These are phyloP conservation scores for Pyrus betulifolia DNA, from an alignment of 306 rosid species.

Conservation along the genomic window DNA sequence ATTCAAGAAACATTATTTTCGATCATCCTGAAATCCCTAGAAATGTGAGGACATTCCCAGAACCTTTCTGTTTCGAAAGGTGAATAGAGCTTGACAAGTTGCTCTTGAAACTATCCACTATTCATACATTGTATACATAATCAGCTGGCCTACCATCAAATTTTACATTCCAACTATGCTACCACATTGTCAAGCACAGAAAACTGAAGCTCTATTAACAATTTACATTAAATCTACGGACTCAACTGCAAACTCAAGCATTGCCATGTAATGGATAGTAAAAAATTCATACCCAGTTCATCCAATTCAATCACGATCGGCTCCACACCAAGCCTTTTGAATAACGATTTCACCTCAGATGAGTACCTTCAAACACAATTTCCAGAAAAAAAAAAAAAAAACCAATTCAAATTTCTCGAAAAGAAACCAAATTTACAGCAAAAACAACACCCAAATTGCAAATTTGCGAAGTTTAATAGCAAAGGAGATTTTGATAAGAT, in stretches of 20 bases:
- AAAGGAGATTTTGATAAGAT: not conserved
- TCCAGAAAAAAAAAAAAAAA: not conserved
- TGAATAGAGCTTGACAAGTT: not conserved
- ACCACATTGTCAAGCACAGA: not conserved
- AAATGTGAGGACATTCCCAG: not conserved
- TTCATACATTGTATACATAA: not conserved
- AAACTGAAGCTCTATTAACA: not conserved
- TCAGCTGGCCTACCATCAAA: not conserved
- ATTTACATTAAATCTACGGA: not conserved
- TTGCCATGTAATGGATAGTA: not conserved
- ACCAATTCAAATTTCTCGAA: constrained; percentile 4
- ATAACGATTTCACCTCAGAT: constrained; percentile 73
- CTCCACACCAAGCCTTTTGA: constrained; percentile 59
- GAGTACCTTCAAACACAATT: constrained; percentile 49
- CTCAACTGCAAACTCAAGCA: not conserved
- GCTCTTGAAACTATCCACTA: not conserved
- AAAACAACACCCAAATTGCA: not conserved
- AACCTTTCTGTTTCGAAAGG: not conserved
- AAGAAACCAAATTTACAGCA: constrained; percentile 1
- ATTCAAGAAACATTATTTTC: not conserved
- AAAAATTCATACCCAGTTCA: constrained; percentile 55
- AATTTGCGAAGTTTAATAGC: not conserved
- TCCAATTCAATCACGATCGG: constrained; percentile 87
- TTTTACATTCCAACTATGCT: not conserved
- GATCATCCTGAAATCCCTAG: not conserved